Percentiles rank a stretch among this genome's conserved stretches.
phyloP scores from a whole-genome alignment of 2,329 filamentous ascomycete genomes.

The Teratosphaeria viscida region DNA sequence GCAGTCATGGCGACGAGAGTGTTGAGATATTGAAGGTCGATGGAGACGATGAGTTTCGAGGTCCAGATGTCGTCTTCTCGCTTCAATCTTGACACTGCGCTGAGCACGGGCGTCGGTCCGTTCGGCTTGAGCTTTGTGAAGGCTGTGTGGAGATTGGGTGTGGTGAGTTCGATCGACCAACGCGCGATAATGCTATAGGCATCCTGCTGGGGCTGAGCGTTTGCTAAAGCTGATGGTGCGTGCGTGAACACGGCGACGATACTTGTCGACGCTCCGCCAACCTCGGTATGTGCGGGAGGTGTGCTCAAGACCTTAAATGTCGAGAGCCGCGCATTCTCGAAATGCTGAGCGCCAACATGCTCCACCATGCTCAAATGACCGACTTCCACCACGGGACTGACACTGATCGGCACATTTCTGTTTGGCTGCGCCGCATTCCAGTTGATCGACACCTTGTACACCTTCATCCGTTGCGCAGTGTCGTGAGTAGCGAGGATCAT shows the following conservation, averaged over 20 bases:
- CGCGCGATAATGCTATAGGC: slow-evolving; percentile 66
- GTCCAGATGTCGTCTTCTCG: slow-evolving; percentile 58
- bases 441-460: slow-evolving; percentile 62
- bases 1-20: slow-evolving; percentile 63
- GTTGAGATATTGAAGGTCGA: slow-evolving; percentile 59
- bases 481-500: slow-evolving; percentile 60
- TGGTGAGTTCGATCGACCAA: slow-evolving; percentile 61
- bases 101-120: slow-evolving; percentile 7
- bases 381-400: slow-evolving; percentile 21
- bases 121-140: slow-evolving; percentile 26
- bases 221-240: slow-evolving; percentile 28
- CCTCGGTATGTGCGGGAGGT: slow-evolving; percentile 46
- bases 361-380: slow-evolving; percentile 18
- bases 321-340: slow-evolving; percentile 16
- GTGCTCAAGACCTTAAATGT: slow-evolving; percentile 26
- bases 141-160: slow-evolving; percentile 22
- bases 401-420: slow-evolving; percentile 14
- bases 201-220: slow-evolving; percentile 51
- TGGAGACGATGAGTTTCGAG: slow-evolving; percentile 59
- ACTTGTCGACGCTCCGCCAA: slow-evolving; percentile 37
- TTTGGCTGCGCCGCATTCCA: slow-evolving; percentile 50
- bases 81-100: slow-evolving; percentile 40
- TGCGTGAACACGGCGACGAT: slow-evolving; percentile 63
- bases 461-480: slow-evolving; percentile 58
- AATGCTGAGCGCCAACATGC: slow-evolving; percentile 17